These are phyloP conservation scores for Saccharomycopsis sp. DNA, from an alignment of 805 yeast genomes.

Conservation along the genomic window DNA sequence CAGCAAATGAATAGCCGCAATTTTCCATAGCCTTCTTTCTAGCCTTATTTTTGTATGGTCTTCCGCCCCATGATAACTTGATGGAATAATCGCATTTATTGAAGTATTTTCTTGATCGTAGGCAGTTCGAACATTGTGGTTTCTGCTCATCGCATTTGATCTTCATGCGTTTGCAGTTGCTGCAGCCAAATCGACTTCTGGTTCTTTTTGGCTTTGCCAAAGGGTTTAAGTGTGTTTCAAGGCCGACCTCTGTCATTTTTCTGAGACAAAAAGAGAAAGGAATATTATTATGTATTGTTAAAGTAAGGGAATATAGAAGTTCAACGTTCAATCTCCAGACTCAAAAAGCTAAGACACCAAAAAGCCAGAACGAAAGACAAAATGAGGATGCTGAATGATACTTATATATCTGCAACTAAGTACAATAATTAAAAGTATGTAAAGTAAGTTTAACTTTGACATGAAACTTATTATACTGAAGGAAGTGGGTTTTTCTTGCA, in stretches of 20 bases:
- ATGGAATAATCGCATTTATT: conserved; percentile 56
- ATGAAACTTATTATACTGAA: neutral
- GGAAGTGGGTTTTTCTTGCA: neutral
- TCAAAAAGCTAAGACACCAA: too few relatives aligned
- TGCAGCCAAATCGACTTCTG: conserved; percentile 21
- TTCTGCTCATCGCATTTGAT: conserved; percentile 65
- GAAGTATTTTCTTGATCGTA: conserved; percentile 30
- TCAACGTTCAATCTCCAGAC: too few relatives aligned
- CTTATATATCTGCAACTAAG: neutral
- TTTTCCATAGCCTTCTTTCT: conserved; percentile 21
- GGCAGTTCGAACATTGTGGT: conserved; percentile 56
- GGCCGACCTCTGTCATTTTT: conserved; percentile 16
- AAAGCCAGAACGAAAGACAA: too few relatives aligned
- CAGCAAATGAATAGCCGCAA: conserved; percentile 12
- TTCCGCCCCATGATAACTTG: conserved; percentile 67
- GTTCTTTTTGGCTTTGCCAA: conserved; percentile 7
- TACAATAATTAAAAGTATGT: too few relatives aligned
- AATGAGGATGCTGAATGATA: neutral
- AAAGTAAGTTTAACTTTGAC: neutral
- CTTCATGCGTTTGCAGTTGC: conserved; percentile 50
- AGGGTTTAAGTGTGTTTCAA: neutral
- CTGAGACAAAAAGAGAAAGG: conserved; percentile 41
- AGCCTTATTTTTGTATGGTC: conserved; percentile 45
- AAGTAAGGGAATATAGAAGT: too few relatives aligned
- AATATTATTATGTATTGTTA: too few relatives aligned